Base-by-base conservation (phyloP, 306 rosid species). In the Crotalaria pallida region DNA sequence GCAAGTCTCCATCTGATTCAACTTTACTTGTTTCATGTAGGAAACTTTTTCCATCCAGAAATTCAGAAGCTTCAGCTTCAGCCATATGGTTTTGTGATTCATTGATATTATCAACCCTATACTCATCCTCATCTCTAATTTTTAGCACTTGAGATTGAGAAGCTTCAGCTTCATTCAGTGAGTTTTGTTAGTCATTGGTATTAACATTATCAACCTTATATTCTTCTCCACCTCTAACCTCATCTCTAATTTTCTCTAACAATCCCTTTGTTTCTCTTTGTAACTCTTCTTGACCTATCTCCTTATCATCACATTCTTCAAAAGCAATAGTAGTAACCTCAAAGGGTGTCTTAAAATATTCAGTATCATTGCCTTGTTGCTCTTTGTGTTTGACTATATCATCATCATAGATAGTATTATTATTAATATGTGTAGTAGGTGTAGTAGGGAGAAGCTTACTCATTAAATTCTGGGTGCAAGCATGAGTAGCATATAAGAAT, bases 361-460 rank as follows among this genome's bases (percentile, higher is more conserved):
- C 76, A 72, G 5, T 29, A 2, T 34, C 66, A 62, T 67, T 15
- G 9, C 18, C 77, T 8, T 38, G 34, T 13, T 78, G 77, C 51
- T 76, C 80, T 53, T 50, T 58, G 19, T 18, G 13, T 12, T 15
- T 27, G 34, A 15, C 5, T 21, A 10, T n/a, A 51, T 44, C 34
- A 47, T 58, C 63, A 67, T 43, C 9, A 49, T 65, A 55, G 4
- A 9, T 36, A 9, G 11, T 49, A 6, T 12, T 7, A 3, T 77
- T 33, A 33, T 58, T 65, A 0, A 53, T 50, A 63, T 86, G 84
- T 13, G 27, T n/a, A n/a, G n/a, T n/a, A n/a, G n/a, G n/a, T n/a
- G n/a, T n/a, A n/a, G n/a, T 58, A 3, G 95, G 96, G 5, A 94
- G 85, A 71, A 91, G 71, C 73, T 63, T 82, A 23, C 77, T 80